Percentiles rank a stretch among this genome's conserved stretches.
These are phyloP conservation scores for Cucumis melo DNA, from an alignment of 306 rosid genomes.

Conservation along the genomic window DNA sequence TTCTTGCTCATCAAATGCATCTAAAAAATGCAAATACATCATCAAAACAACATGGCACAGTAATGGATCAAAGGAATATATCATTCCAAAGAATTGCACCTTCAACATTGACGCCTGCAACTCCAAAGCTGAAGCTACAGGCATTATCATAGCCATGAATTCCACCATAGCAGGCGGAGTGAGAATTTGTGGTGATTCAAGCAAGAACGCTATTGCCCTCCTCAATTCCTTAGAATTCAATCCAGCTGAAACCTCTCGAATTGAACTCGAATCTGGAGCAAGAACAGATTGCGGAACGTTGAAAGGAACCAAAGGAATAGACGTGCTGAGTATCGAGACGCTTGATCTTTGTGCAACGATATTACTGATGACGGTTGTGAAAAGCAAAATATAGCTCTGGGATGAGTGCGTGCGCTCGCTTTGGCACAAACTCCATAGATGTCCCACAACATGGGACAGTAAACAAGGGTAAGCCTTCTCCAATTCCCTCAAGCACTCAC, in stretches of 20 bases:
- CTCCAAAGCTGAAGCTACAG: constrained; percentile 63
- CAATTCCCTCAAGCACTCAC: constrained; percentile 82
- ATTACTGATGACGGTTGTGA: constrained; percentile 45
- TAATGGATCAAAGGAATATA: constrained; percentile 69
- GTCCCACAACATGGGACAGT: constrained; percentile 70
- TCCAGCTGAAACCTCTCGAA: constrained; percentile 10
- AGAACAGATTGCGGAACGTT: constrained; percentile 35
- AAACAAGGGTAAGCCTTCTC: constrained; percentile 59
- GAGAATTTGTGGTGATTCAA: constrained; percentile 78
- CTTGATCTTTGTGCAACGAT: constrained; percentile 32
- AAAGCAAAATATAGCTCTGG: constrained; percentile 58
- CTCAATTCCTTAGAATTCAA: constrained; percentile 69
- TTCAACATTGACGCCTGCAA: constrained; percentile 80
- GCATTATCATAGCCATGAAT: constrained; percentile 54
- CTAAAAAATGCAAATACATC: constrained; percentile 52
- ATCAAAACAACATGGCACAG: constrained; percentile 69
- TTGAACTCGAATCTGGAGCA: constrained; percentile 7
- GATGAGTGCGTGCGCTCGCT: constrained; percentile 86
- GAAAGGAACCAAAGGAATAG: constrained; percentile 62
- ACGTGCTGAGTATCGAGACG: constrained; percentile 52
- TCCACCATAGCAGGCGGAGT: constrained; percentile 84
- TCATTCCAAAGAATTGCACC: constrained; percentile 87
- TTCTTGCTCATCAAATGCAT: constrained; percentile 79
- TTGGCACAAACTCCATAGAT: constrained; percentile 80
- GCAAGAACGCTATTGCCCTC: constrained; percentile 71